These are phyloP conservation scores for Aspergillus carlsbadensis DNA, from an alignment of 495 filamentous ascomycete genomes.

Conservation along the genomic window DNA sequence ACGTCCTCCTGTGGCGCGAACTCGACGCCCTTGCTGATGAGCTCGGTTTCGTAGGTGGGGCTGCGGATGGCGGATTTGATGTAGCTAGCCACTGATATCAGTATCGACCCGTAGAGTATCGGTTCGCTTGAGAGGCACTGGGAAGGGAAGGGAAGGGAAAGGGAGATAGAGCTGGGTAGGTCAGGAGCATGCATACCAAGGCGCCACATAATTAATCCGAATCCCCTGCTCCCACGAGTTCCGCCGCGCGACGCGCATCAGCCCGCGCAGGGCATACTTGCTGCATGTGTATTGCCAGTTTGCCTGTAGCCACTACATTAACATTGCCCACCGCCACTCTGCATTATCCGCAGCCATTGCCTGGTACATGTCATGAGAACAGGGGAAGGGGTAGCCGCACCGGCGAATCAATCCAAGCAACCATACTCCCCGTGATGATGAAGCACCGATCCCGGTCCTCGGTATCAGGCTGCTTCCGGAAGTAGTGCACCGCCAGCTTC, in stretches of 20 bases:
- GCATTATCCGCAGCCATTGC: neutral
- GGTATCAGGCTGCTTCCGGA: conserved; percentile 33
- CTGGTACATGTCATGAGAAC: too few species aligned
- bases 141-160: neutral
- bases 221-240: conserved; percentile 32
- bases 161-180: neutral
- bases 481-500: conserved; percentile 46
- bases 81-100: too few species aligned
- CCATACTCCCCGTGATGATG: conserved; percentile 33
- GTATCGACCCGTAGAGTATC: too few species aligned
- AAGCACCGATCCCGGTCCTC: conserved; percentile 32
- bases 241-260: conserved; percentile 32
- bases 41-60: conserved; percentile 22
- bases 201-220: conserved; percentile 34
- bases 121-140: too few species aligned
- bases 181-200: too few species aligned
- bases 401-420: conserved; percentile 28
- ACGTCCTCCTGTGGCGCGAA: conserved; percentile 30
- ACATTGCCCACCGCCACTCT: neutral
- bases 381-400: conserved; percentile 11
- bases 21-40: conserved; percentile 28
- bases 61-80: conserved; percentile 25
- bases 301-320: conserved; percentile 8
- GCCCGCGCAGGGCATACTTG: conserved; percentile 35
- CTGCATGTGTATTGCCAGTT: conserved; percentile 35